Percentiles rank a stretch among this genome's conserved stretches.
Conservation (phyloP, 2,329 filamentous ascomycete species). For the Arthrobotrys musiformis region DNA sequence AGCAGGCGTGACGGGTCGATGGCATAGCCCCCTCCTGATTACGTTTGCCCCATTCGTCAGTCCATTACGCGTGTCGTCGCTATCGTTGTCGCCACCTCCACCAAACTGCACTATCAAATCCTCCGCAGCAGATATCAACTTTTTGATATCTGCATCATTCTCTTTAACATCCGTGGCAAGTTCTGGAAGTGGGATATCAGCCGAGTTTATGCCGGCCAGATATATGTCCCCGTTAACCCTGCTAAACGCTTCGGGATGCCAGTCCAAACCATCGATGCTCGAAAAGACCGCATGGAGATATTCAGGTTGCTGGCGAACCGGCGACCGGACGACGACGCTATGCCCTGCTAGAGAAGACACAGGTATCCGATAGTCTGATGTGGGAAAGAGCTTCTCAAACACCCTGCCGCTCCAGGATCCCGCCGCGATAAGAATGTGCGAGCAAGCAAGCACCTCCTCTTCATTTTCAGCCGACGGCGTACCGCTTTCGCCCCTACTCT, state of each 20-base stretch:
- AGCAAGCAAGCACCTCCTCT: constrained; percentile 68
- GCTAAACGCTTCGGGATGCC: constrained; percentile 78
- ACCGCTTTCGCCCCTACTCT: constrained; percentile 58
- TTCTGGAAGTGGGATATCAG: constrained; percentile 70
- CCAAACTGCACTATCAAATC: constrained; percentile 19
- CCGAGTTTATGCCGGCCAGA: constrained; percentile 76
- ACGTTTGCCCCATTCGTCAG: constrained; percentile 68
- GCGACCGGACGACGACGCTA: constrained; percentile 74
- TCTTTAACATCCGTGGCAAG: constrained; percentile 63
- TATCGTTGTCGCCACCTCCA: neutral
- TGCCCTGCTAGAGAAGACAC: constrained; percentile 75
- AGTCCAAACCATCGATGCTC: constrained; percentile 67
- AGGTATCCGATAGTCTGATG: constrained; percentile 67
- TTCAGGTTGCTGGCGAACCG: constrained; percentile 60
- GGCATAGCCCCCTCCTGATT: constrained; percentile 75
- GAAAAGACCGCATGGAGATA: constrained; percentile 74
- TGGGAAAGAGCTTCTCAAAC: constrained; percentile 73
- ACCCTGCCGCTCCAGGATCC: constrained; percentile 77
- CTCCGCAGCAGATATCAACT: constrained; percentile 35
- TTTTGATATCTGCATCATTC: constrained; percentile 60
- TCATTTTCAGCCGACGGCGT: constrained; percentile 13
- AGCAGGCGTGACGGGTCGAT: constrained; percentile 74
- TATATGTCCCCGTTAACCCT: constrained; percentile 76
- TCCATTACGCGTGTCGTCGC: constrained; percentile 2
- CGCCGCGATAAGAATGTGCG: constrained; percentile 73